A percentile compares a stretch with the other conserved stretches of the same genome.
Conservation (phyloP, 768 basidiomycete species). For the Calocera viscosa region DNA sequence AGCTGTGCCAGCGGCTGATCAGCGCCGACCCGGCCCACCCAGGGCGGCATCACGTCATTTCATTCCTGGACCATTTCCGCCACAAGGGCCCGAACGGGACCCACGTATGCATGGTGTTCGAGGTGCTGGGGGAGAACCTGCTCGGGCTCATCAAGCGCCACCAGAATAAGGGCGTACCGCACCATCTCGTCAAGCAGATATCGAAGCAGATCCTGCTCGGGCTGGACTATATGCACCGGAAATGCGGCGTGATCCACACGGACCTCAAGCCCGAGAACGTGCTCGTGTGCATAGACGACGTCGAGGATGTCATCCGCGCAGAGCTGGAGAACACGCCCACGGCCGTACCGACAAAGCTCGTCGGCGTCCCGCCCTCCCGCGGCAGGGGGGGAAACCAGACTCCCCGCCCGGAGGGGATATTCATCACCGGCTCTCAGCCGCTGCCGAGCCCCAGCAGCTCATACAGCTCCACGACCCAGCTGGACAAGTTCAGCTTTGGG, state of each 20-base stretch:
- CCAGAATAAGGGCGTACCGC: constrained; percentile 95
- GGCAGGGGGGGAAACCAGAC: constrained; percentile 95
- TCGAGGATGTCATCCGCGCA: constrained; percentile 79
- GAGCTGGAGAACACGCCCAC: constrained; percentile 41
- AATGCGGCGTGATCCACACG: constrained; percentile 95
- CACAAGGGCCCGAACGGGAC: constrained; percentile 94
- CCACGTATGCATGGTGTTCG: constrained; percentile 99
- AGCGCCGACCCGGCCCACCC: constrained; percentile 71
- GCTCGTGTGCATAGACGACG: constrained; percentile 91
- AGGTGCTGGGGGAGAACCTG: constrained; percentile 94
- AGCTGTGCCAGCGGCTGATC: constrained; percentile 89
- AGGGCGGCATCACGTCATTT: constrained; percentile 88
- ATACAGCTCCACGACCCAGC: constrained; percentile 54
- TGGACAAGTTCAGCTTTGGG: constrained; percentile 81
- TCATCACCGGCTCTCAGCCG: constrained; percentile 89
- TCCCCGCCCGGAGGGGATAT: constrained; percentile 61
- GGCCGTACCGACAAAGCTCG: constrained; percentile 46
- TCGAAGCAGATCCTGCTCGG: constrained; percentile 93
- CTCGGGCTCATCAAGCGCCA: constrained; percentile 94
- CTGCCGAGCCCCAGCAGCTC: constrained; percentile 66
- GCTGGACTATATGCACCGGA: constrained; percentile 93
- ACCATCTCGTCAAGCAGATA: constrained; percentile 85
- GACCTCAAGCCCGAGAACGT: constrained; percentile 98
- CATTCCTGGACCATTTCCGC: constrained; percentile 92
- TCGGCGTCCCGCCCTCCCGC: constrained; percentile 86